A percentile compares a stretch with the other conserved stretches of the same genome.
Conservation (phyloP, 495 filamentous ascomycete genomes). For the Articulospora tetracladia region DNA sequence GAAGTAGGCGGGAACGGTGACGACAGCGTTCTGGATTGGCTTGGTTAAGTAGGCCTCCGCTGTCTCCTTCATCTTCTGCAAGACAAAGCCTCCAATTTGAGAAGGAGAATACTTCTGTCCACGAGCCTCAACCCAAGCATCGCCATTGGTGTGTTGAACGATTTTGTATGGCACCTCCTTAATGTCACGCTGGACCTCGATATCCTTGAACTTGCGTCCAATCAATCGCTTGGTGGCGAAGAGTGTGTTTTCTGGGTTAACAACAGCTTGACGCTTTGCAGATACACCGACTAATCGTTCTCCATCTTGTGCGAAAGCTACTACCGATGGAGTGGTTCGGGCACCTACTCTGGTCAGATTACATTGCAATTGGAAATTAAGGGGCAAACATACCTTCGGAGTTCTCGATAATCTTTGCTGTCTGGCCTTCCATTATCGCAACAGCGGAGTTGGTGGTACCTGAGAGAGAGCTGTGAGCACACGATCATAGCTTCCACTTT, state of each 20-base stretch:
- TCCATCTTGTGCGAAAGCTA: conserved; percentile 95
- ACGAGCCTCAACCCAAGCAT: conserved; percentile 95
- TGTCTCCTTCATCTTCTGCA: conserved; percentile 99
- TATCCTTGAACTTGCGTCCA: conserved; percentile 94
- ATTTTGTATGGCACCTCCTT: conserved; percentile 99
- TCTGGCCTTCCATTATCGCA: conserved; percentile 95
- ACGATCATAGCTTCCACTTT: background rate
- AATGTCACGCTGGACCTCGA: conserved; percentile 96
- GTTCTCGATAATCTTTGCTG: conserved; percentile 96
- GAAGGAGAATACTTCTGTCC: conserved; percentile 98
- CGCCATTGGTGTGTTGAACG: conserved; percentile 94
- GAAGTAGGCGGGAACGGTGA: conserved; percentile 97
- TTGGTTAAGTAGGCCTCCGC: conserved; percentile 88
- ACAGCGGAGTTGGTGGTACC: conserved; percentile 98
- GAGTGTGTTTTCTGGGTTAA: conserved; percentile 98
- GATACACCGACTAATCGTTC: conserved; percentile 97
- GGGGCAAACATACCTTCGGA: conserved; percentile 62
- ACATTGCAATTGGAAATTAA: background rate
- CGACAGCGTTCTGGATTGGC: conserved; percentile 88
- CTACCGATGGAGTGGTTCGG: conserved; percentile 93
- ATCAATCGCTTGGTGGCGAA: conserved; percentile 99
- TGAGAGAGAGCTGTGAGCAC: conserved; percentile 30
- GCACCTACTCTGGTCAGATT: conserved; percentile 55
- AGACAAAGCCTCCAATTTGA: conserved; percentile 94
- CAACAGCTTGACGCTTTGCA: conserved; percentile 97